Percentiles rank a stretch among this genome's conserved stretches.
Evolutionary conservation across 2,329 filamentous ascomycete genomes (phyloP).

Genomic region (Cercospora zeina): DNA sequence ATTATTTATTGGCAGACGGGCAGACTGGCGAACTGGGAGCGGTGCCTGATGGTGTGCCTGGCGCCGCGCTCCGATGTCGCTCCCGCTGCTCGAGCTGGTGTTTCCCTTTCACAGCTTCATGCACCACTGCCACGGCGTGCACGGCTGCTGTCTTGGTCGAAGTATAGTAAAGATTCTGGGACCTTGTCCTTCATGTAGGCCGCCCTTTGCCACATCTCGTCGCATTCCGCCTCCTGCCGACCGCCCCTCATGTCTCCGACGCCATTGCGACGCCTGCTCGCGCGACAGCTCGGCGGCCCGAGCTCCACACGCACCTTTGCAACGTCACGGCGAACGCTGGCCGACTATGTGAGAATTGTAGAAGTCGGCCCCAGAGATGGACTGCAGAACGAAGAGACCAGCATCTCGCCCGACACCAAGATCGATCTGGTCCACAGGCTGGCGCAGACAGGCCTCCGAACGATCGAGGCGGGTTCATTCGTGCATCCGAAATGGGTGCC

Average conservation of each 20-base stretch:
- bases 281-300: slow-evolving; percentile 14
- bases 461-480: slow-evolving; percentile 80
- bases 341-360: slow-evolving; percentile 61
- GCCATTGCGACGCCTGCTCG: slow-evolving; percentile 13
- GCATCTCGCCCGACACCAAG: slow-evolving; percentile 70
- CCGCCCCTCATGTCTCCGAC: slow-evolving; percentile 12
- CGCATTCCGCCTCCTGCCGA: background rate
- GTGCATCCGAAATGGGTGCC: slow-evolving; percentile 84
- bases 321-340: slow-evolving; percentile 28
- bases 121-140: background rate
- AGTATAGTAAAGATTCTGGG: background rate
- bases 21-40: background rate
- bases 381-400: slow-evolving; percentile 78
- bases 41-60: background rate
- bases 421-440: slow-evolving; percentile 72
- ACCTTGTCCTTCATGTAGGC: background rate
- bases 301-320: slow-evolving; percentile 33
- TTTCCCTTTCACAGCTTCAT: background rate
- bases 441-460: slow-evolving; percentile 65
- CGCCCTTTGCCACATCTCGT: background rate
- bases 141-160: background rate
- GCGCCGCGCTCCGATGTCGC: background rate
- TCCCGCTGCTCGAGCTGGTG: background rate
- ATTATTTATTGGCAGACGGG: too few species aligned
- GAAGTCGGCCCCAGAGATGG: slow-evolving; percentile 82